Evolutionary conservation across 2,329 filamentous ascomycete genomes (phyloP), one percentile per base, ranked within the genome.

Genomic region (Microdochium nivale): DNA sequence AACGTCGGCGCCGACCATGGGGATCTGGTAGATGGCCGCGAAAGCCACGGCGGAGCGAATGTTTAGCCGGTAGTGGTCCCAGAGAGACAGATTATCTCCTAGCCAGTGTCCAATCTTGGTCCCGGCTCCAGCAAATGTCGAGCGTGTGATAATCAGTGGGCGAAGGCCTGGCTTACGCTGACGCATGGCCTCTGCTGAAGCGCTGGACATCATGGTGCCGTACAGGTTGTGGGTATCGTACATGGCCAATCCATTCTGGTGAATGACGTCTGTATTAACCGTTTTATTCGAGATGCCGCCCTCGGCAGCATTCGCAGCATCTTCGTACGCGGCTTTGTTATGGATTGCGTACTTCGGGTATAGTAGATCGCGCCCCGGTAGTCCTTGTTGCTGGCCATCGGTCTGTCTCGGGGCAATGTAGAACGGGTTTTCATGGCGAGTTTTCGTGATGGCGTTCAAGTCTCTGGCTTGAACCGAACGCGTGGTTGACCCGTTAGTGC

Each of bases 201-300:
- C 71, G 19, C 74, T 68, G 1, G 83, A 86, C 87, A 90, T 91
- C 82, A 88, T 83, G 8, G 80, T 79, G 1, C 88, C 88, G 64
- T 88, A 90, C 1, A 90, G 67, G 58, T 90, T 90, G 65, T 91
- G 88, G 0, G 83, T 87, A 58, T 91, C 88, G 61, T 88, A 89
- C 65, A 87, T 81, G 21, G 75, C 72, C 35, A 83, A 70, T 1
- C 86, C 86, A 53, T 86, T 83, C 43, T 81, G 75, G 63, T 89
- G 86, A 9, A 84, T 75, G 9, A 88, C 68, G 60, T 88, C 79
- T 0, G 85, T 87, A 56, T 81, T 75, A 50, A 88, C 78, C 0
- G 86, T 84, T 60, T 79, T 74, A 64, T 80, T 79, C 0, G 73
- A 74, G 25, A 78, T 65, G 2, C 70, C 73, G 43, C 76, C 76